Evolutionary conservation across 345 rosid species (phyloP).

Genomic region (Brassica juncea): DNA sequence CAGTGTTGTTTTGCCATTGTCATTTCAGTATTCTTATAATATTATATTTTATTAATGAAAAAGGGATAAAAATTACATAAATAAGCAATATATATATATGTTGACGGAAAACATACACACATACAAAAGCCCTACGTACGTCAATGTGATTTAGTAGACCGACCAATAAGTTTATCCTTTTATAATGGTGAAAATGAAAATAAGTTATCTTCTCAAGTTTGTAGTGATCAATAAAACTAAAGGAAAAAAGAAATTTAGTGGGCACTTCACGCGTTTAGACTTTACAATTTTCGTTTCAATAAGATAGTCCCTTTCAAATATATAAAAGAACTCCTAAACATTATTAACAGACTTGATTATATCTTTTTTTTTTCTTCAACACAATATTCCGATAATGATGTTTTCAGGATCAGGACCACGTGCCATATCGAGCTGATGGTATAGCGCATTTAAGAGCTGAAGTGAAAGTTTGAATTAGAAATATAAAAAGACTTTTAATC

Average conservation of each 20-base stretch:
- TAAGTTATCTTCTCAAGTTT: background rate
- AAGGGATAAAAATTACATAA: background rate
- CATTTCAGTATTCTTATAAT: background rate
- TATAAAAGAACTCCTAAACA: background rate
- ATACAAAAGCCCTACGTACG: background rate
- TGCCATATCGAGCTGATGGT: slow-evolving; percentile 6
- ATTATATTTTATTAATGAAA: background rate
- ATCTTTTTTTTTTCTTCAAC: background rate
- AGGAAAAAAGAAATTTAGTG: background rate
- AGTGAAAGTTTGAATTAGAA: background rate
- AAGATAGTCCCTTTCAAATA: background rate
- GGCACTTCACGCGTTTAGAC: slow-evolving; percentile 20
- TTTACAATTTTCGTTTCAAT: background rate
- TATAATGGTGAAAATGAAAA: background rate
- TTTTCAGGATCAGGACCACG: background rate
- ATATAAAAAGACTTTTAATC: background rate
- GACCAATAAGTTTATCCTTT: slow-evolving; percentile 24
- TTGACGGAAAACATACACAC: background rate
- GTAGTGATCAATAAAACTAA: slow-evolving; percentile 17
- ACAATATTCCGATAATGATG: slow-evolving; percentile 1
- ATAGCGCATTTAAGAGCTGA: background rate
- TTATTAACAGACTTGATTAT: background rate
- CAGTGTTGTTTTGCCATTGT: background rate
- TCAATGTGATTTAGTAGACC: slow-evolving; percentile 22
- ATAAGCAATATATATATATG: background rate